Evolutionary conservation across 345 rosid genomes (phyloP), one percentile per base, ranked within the genome.

Genomic region (Eucalyptus microcorys): DNA sequence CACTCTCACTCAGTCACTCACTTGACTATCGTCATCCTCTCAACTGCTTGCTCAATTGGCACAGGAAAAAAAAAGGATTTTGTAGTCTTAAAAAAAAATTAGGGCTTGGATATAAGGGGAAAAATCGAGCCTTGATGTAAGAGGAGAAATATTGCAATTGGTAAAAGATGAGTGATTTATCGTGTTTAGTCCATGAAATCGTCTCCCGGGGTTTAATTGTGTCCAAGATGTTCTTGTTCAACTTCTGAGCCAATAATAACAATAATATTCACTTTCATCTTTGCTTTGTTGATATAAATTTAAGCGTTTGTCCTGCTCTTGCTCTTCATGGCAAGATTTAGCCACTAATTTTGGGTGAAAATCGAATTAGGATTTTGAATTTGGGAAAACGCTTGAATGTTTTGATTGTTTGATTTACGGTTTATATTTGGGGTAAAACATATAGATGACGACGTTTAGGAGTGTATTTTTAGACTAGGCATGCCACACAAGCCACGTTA

Each of bases 181-280:
- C 6, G 1, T 55, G 30, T 55, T 55, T 22, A 24, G 30, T 24
- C 6, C 13, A 55, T 55, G 61, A 24, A 55, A 55, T 55, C 30
- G 24, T 55, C 3, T 55, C 13, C 5, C 6, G 0, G 0, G 8
- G 0, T 22, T 24, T 24, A 55, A 22, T 55, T 21, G 61, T 4
- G 27, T 55, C 27, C 1, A 4, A 55, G 5, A 55, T 9, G 6
- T 55, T 24, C 61, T 55, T 55, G 5, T 55, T 55, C 27, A 9
- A 53, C 27, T 53, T 22, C 1, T 24, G 1, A 24, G 21, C 6
- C 27, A 22, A 22, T 3, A 24, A 55, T 55, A 55, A 22, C 3
- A 24, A 24, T 24, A 55, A 55, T 24, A 55, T 24, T 24, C 30
- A 24, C 13, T 0, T 22, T 55, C 27, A 24, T 55, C 6, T 8